phyloP scores from a whole-genome alignment of 805 yeast genomes.

The Kodamaea fukazawae region DNA sequence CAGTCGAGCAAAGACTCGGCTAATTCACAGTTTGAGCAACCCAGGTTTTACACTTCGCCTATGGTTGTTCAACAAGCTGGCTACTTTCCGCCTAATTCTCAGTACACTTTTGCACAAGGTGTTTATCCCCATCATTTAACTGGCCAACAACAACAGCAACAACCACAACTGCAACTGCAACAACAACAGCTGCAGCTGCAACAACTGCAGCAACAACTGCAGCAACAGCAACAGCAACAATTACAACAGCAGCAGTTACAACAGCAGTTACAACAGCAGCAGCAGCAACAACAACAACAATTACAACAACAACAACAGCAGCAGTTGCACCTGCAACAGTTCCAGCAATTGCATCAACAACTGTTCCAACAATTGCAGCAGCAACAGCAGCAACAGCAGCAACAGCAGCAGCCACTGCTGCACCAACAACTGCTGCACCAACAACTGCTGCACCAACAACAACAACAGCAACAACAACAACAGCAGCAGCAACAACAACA shows the following conservation, averaged over 20 bases:
- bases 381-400: neutral
- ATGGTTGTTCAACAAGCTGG: constrained; percentile 25
- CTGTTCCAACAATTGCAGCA: neutral
- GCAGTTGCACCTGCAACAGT: constrained; percentile 3
- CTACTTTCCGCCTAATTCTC: constrained; percentile 15
- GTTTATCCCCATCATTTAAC: constrained; percentile 5
- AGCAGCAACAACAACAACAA: constrained; percentile 9
- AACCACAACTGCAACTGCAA: constrained; percentile 13
- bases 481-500: constrained; percentile 1
- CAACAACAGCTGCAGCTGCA: constrained; percentile 12
- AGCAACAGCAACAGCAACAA: constrained; percentile 7
- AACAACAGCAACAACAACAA: neutral
- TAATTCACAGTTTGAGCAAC: constrained; percentile 8
- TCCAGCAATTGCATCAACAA: neutral
- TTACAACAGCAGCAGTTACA: constrained; percentile 8
- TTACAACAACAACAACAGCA: constrained; percentile 8
- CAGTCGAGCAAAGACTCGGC: constrained; percentile 4
- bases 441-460: constrained; percentile 6
- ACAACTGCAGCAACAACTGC: constrained; percentile 11
- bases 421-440: constrained; percentile 1
- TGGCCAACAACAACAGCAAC: constrained; percentile 10
- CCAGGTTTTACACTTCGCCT: constrained; percentile 22
- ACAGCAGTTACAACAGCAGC: constrained; percentile 11
- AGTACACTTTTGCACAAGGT: constrained; percentile 12
- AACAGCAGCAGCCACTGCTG: neutral